Evolutionary conservation across 2,329 filamentous ascomycete genomes (phyloP).

Genomic region (Verticillium klebahnii): DNA sequence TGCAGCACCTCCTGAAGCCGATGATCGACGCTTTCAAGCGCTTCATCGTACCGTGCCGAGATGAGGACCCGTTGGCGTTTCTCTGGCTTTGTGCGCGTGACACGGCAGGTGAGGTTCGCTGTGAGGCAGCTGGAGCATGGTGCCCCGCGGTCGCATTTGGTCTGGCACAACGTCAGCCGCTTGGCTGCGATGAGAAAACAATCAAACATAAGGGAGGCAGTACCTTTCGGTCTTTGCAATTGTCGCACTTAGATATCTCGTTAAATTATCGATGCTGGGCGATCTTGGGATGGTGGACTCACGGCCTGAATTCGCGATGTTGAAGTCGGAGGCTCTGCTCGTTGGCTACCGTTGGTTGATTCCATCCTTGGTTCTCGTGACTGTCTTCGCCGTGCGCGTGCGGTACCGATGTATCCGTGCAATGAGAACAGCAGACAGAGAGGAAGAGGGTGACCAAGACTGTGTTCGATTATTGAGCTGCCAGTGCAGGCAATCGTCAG

Average conservation of each 20-base stretch:
- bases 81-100: slow-evolving; percentile 16
- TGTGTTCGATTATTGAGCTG: too few species aligned
- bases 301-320: not conserved
- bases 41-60: slow-evolving; percentile 23
- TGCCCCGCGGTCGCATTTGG: slow-evolving; percentile 21
- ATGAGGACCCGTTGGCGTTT: slow-evolving; percentile 25
- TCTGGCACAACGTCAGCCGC: slow-evolving; percentile 11
- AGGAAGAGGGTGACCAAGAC: too few species aligned
- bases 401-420: too few species aligned
- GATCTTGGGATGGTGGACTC: not conserved
- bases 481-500: too few species aligned
- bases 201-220: not conserved
- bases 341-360: too few species aligned
- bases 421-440: too few species aligned
- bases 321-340: too few species aligned
- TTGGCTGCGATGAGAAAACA: not conserved
- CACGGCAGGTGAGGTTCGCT: slow-evolving; percentile 20
- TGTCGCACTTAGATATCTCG: not conserved
- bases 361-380: too few species aligned
- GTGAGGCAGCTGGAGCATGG: slow-evolving; percentile 25
- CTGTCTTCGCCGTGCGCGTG: too few species aligned
- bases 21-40: slow-evolving; percentile 21
- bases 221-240: not conserved
- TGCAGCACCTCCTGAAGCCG: slow-evolving; percentile 20
- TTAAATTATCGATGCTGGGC: not conserved